These are phyloP conservation scores for Trametes gibbosa DNA, from an alignment of 768 basidiomycete genomes.

Conservation along the genomic window DNA sequence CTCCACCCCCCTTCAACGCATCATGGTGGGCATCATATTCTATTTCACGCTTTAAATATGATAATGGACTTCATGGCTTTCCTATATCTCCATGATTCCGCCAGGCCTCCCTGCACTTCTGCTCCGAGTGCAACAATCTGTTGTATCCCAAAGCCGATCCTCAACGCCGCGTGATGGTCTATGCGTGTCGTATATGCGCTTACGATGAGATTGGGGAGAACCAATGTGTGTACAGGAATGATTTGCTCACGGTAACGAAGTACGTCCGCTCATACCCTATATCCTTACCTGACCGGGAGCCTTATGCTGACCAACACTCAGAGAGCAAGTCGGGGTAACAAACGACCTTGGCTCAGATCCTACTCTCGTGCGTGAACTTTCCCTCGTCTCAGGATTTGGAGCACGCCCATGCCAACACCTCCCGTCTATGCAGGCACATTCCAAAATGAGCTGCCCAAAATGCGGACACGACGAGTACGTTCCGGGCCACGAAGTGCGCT, in stretches of 20 bases:
- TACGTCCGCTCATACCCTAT: slow-evolving; percentile 33
- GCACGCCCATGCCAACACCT: background rate
- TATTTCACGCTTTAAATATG: no score
- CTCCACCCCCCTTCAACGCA: no score
- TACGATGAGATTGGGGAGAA: slow-evolving; percentile 86
- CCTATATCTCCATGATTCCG: no score
- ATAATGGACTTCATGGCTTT: no score
- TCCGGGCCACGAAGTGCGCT: background rate
- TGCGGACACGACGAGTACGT: slow-evolving; percentile 84
- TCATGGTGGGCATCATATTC: no score
- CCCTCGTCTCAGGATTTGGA: background rate
- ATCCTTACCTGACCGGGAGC: background rate
- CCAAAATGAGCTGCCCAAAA: slow-evolving; percentile 76
- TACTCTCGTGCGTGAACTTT: slow-evolving; percentile 63
- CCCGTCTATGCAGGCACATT: slow-evolving; percentile 58
- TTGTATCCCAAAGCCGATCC: slow-evolving; percentile 92
- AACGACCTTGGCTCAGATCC: slow-evolving; percentile 86
- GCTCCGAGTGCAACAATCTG: slow-evolving; percentile 93
- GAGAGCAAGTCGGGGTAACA: slow-evolving; percentile 92
- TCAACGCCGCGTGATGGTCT: slow-evolving; percentile 80
- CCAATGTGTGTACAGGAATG: slow-evolving; percentile 90
- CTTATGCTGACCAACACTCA: slow-evolving; percentile 31
- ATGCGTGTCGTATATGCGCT: slow-evolving; percentile 86
- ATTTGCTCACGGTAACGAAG: slow-evolving; percentile 92
- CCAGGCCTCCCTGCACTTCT: slow-evolving; percentile 86